Evolutionary conservation across 768 basidiomycete species (phyloP).

Genomic region (Suillus spraguei): DNA sequence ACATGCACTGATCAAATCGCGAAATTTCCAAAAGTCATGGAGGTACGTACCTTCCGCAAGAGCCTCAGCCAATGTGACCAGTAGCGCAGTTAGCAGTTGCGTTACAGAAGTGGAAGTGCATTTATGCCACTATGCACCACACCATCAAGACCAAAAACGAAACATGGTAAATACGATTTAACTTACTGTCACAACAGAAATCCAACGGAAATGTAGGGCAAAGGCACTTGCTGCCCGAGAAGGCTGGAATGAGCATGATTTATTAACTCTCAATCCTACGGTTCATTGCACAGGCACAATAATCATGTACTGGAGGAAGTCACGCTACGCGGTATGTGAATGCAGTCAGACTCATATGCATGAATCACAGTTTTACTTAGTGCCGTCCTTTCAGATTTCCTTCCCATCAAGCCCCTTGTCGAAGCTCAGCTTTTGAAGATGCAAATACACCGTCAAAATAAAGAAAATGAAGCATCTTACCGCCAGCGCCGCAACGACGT

Average conservation of each 20-base stretch:
- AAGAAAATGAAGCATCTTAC: conserved; percentile 30
- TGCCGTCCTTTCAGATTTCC: conserved; percentile 21
- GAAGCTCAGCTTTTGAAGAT: conserved; percentile 33
- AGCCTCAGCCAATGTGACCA: neutral
- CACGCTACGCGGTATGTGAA: conserved; percentile 36
- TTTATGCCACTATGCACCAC: conserved; percentile 16
- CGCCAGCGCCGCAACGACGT: conserved; percentile 36
- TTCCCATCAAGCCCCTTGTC: conserved; percentile 19
- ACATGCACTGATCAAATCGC: conserved; percentile 10
- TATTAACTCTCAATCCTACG: conserved; percentile 45
- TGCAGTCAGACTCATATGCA: conserved; percentile 1
- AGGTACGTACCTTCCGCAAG: conserved; percentile 3
- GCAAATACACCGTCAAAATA: conserved; percentile 28
- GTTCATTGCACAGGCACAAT: conserved; percentile 40
- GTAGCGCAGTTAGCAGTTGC: conserved; percentile 23
- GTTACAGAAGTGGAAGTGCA: conserved; percentile 31
- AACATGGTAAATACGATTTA: conserved; percentile 20
- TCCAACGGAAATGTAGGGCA: conserved; percentile 34
- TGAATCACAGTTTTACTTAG: neutral
- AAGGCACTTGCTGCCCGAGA: conserved; percentile 33
- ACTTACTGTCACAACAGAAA: conserved; percentile 22
- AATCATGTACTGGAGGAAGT: conserved; percentile 43
- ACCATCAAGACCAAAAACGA: conserved; percentile 14
- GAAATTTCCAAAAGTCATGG: conserved; percentile 16
- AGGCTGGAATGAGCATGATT: conserved; percentile 47